Conservation (phyloP, 768 basidiomycete genomes). For the Amanita phalloides region DNA sequence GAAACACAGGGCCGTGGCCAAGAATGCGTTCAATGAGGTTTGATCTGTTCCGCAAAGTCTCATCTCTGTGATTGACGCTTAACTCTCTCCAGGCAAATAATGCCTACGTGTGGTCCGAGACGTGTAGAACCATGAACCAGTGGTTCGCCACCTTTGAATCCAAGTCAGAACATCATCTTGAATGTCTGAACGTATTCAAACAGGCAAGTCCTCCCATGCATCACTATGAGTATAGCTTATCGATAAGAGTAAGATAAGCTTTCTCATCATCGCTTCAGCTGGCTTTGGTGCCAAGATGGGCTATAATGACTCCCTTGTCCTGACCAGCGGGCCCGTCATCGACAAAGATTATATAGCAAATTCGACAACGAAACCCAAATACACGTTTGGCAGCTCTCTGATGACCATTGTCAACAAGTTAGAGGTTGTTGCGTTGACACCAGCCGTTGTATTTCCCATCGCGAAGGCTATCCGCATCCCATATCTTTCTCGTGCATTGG, state of each 20-base stretch:
- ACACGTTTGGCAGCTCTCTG: constrained; percentile 21
- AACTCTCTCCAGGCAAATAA: constrained; percentile 27
- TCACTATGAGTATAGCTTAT: neutral
- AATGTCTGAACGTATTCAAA: neutral
- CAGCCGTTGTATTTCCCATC: constrained; percentile 22
- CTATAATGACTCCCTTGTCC: constrained; percentile 9
- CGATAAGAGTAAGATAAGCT: constrained; percentile 10
- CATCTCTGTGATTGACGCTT: neutral
- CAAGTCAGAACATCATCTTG: neutral
- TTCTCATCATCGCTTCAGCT: constrained; percentile 29
- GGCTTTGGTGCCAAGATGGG: constrained; percentile 22
- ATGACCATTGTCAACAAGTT: constrained; percentile 18
- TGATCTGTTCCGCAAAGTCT: neutral
- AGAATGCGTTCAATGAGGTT: constrained; percentile 41
- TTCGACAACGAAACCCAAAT: constrained; percentile 15
- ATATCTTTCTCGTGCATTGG: constrained; percentile 19
- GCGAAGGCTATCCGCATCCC: constrained; percentile 21
- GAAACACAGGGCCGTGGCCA: constrained; percentile 31
- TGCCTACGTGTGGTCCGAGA: constrained; percentile 38
- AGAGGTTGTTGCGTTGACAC: constrained; percentile 19
- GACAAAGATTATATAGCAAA: constrained; percentile 16
- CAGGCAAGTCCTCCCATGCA: neutral
- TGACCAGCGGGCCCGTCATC: constrained; percentile 22
- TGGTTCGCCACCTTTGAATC: constrained; percentile 30
- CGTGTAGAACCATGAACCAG: constrained; percentile 25